These are phyloP conservation scores for Xylaria sp. DNA, from an alignment of 495 filamentous ascomycete genomes.

Conservation along the genomic window DNA sequence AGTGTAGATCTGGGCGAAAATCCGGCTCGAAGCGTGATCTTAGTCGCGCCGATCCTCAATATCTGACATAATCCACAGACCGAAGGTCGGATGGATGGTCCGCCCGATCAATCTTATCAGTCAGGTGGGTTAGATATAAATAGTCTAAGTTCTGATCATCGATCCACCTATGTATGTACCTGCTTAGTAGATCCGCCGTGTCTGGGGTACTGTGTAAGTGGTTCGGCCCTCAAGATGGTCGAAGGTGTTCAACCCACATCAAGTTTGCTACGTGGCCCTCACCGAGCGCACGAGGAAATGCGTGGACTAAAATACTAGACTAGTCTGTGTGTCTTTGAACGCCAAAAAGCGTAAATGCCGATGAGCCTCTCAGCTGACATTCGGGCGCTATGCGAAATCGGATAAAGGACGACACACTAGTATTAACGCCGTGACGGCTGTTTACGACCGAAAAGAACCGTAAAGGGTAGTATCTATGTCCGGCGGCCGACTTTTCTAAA, in stretches of 20 bases:
- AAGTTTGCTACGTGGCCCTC: too few species aligned
- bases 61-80: too few species aligned
- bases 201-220: too few species aligned
- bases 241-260: too few species aligned
- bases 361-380: background rate
- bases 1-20: constrained; percentile 12
- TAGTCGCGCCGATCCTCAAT: background rate
- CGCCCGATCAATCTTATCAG: background rate
- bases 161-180: background rate
- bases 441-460: background rate
- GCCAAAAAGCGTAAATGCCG: too few species aligned
- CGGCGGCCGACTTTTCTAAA: background rate
- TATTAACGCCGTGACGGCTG: background rate
- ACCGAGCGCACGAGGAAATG: too few species aligned
- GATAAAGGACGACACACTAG: background rate
- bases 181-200: too few species aligned
- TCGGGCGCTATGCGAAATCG: background rate
- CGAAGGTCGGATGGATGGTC: background rate
- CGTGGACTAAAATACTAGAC: too few species aligned
- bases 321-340: background rate
- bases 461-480: background rate
- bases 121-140: too few species aligned
- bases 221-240: too few species aligned
- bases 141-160: background rate
- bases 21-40: background rate